Evolutionary conservation across 192 early-diverging fungal species (phyloP), one percentile per base, ranked within the genome.

Genomic region (Podochytrium sp.): DNA sequence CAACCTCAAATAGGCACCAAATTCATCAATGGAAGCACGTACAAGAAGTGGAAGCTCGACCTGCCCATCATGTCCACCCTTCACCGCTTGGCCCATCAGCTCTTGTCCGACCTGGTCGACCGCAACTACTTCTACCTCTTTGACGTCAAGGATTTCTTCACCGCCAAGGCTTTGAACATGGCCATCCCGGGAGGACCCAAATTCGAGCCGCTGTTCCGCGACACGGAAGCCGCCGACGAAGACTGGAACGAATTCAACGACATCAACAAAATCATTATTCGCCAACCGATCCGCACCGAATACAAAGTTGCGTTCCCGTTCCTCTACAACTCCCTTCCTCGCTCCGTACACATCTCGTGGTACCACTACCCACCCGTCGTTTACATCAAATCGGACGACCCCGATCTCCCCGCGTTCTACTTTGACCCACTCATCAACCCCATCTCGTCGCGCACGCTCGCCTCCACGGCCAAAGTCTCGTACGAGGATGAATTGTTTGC

Each of bases 201-300:
- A 67, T 99, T 99, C 40, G 98, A 99, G 82, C 96, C 98, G 6
- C 84, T 99, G 38, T 94, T 92, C 80, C 90, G 93, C n/a, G 98
- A 99, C 81, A 89, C 95, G 73, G 95, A 99, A 76, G 89, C 95
- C 1, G 92, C 90, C 0, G 98, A 99, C 80, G 96, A 99, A 79
- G 98, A 99, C 85, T 99, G 98, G 98, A 99, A 98, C 81, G 98
- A 99, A 79, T 99, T 99, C 83, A 99, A 99, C 84, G 98, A 99
- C 77, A 98, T 99, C 86, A 95, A 96, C 92, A 99, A 99, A 83
- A 95, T 99, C 71, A 99, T 99, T 66, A 97, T 99, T 64, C 92
- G 98, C 50, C 96, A 99, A 77, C 96, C 96, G 27, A 92, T 99
- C 65, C 91, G 98, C 55, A 97, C 98, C 47, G 98, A 99, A 84